Evolutionary conservation across 106 monocot species (phyloP).

Genomic region (Platanthera guangdongensis): DNA sequence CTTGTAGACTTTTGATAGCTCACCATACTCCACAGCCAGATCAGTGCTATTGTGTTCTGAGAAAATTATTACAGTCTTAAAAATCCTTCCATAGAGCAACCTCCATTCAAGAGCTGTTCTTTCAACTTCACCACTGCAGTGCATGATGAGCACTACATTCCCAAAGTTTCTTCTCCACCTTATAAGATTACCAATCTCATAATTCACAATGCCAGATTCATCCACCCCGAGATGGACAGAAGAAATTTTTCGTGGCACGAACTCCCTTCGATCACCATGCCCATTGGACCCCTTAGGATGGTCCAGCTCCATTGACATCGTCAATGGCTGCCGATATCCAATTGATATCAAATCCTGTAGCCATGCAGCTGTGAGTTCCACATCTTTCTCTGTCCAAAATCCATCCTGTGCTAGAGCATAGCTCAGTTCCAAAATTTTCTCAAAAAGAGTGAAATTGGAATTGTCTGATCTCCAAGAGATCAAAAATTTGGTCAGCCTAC

Average conservation of each 20-base stretch:
- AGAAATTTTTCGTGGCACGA: conserved; percentile 39
- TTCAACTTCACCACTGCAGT: conserved; percentile 44
- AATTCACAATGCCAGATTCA: conserved; percentile 60
- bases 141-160: conserved; percentile 69
- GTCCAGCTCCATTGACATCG: conserved; percentile 40
- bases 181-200: conserved; percentile 79
- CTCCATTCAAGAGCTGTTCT: conserved; percentile 88
- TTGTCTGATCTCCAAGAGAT: conserved; percentile 36
- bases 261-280: conserved; percentile 41
- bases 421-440: conserved; percentile 42
- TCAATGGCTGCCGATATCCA: conserved; percentile 41
- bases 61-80: conserved; percentile 84
- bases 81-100: conserved; percentile 79
- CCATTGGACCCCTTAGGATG: conserved; percentile 24
- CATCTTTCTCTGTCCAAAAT: conserved; percentile 49
- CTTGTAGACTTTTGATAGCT: conserved; percentile 48
- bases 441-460: conserved; percentile 19
- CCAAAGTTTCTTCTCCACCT: conserved; percentile 83
- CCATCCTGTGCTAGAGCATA: conserved; percentile 47
- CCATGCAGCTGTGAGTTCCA: conserved; percentile 44
- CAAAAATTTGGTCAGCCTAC: conserved; percentile 37
- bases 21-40: conserved; percentile 47
- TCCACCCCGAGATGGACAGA: conserved; percentile 64
- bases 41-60: conserved; percentile 45
- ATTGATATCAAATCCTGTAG: conserved; percentile 47